Base-by-base conservation (phyloP, 495 filamentous ascomycete species). In the Emericellopsis terricola region DNA sequence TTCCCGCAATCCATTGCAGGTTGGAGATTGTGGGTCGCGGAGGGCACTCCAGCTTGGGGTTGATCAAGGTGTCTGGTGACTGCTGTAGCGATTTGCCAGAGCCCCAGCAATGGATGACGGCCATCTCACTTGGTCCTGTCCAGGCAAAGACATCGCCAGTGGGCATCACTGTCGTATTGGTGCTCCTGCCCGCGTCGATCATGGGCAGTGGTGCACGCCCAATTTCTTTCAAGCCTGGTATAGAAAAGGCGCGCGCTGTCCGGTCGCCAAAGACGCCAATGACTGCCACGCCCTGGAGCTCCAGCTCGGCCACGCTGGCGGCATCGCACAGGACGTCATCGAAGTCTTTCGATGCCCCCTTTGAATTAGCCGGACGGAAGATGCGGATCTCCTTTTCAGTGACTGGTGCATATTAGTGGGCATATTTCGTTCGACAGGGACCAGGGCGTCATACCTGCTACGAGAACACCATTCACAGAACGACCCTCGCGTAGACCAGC, bases 1-100 rank as follows among this genome's bases (percentile, higher is more conserved):
- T 94, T 1, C 89, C 91, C 0, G 85, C 75, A 26, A 97, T 82
- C 89, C 89, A 97, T 51, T 94, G 82, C 15, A 97, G 48, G 41
- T 89, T 94, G 7, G 81, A 86, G 30, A 97, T 97, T 1, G 86
- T 93, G n/a, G 89, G 91, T 19, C 89, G 69, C 10, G 80, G 64
- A 3, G 87, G 89, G 11, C 78, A 62, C 10, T 65, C 44, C 10
- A 75, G 68, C 39, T 76, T 59, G 3, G 77, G 69, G 40, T 94
- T 92, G 54, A 78, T 74, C 3, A 96, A 61, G 18, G 59, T 73
- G 48, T 96, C 89, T 27, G 69, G 62, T 4, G 69, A 66, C 15
- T 56, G 41, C 34, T 59, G 48, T 1, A 79, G 49, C 34, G 56
- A 55, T 37, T 65, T 51, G 2, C 81, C 81, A 8, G 64, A 64